Evolutionary conservation across 352 stramenopile species (phyloP), one percentile per base, ranked within the genome.

Genomic region (Globisporangium nunn): DNA sequence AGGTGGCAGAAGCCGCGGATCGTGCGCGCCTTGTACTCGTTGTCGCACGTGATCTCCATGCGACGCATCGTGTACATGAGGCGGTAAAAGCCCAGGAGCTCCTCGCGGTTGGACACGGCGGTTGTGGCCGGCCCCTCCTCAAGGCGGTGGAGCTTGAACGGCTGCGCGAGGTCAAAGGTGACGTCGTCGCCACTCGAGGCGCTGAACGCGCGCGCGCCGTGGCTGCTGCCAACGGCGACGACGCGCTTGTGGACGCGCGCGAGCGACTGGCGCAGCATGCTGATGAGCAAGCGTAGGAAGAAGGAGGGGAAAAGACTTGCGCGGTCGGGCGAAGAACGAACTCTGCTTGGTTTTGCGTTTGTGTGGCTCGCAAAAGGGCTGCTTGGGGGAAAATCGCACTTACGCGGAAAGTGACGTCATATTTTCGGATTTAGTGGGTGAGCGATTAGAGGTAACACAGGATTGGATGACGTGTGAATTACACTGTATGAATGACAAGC

Each of bases 41-140:
- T 99, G 75, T 99, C 97, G 68, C 96, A 99, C 11, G 97, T 99
- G 74, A 99, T 99, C 81, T 99, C 97, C 97, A 99, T 99, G 56
- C 97, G 93, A 63, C 97, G 93, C 95, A 99, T 99, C 15, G 91
- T 99, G 90, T 99, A 99, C 97, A 99, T 99, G 50, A 98, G 70
- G 71, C 96, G 83, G 74, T 99, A 98, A 75, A 98, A 98, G 14
- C 68, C 64, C 52, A 99, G 60, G 54, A 99, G 75, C 68, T 99
- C 97, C 56, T 99, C 94, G 62, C 98, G 98, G 68, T 88, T 98
- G 44, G 87, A 88, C 65, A 88, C 64, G 31, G 73, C 79, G 45
- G 67, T 73, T 44, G 85, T 61, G 31, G 78, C 64, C 28, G 85
- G 83, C 53, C 81, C 85, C 33, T 73, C 56, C 61, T 92, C 83